Evolutionary conservation across 2,329 filamentous ascomycete genomes (phyloP).

Genomic region (Beauveria brongniartii): DNA sequence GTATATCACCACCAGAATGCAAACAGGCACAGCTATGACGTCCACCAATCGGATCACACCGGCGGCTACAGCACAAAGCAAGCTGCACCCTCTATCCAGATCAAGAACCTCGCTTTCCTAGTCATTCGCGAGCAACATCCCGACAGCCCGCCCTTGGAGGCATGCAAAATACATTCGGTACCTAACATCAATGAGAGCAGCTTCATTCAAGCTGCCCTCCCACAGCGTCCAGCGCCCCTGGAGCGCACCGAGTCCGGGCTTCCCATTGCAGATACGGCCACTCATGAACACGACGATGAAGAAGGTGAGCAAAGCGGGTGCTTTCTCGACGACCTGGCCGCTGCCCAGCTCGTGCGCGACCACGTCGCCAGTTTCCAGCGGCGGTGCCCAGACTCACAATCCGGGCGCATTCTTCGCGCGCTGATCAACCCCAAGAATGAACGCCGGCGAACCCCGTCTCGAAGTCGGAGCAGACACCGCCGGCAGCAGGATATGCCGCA

Average conservation of each 20-base stretch:
- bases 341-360: slow-evolving; percentile 39
- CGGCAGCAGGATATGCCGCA: neutral
- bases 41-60: slow-evolving; percentile 4
- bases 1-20: slow-evolving; percentile 11
- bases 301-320: slow-evolving; percentile 14
- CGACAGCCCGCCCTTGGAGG: neutral
- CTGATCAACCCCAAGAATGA: slow-evolving; percentile 40
- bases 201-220: slow-evolving; percentile 11
- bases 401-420: slow-evolving; percentile 49
- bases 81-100: slow-evolving; percentile 20
- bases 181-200: slow-evolving; percentile 9
- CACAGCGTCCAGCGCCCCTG: slow-evolving; percentile 23
- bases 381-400: slow-evolving; percentile 40
- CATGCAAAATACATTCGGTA: neutral
- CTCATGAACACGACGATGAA: slow-evolving; percentile 22
- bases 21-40: neutral
- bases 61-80: slow-evolving; percentile 7
- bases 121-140: slow-evolving; percentile 29
- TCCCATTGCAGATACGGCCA: slow-evolving; percentile 34
- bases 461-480: neutral
- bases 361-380: slow-evolving; percentile 38
- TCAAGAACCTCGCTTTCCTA: slow-evolving; percentile 28
- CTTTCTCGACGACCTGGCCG: slow-evolving; percentile 37
- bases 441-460: neutral
- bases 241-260: slow-evolving; percentile 43